Percentiles rank a stretch among this genome's conserved stretches.
phyloP scores from a whole-genome alignment of 2,329 filamentous ascomycete species.

The Ascochyta viciae-villosae region DNA sequence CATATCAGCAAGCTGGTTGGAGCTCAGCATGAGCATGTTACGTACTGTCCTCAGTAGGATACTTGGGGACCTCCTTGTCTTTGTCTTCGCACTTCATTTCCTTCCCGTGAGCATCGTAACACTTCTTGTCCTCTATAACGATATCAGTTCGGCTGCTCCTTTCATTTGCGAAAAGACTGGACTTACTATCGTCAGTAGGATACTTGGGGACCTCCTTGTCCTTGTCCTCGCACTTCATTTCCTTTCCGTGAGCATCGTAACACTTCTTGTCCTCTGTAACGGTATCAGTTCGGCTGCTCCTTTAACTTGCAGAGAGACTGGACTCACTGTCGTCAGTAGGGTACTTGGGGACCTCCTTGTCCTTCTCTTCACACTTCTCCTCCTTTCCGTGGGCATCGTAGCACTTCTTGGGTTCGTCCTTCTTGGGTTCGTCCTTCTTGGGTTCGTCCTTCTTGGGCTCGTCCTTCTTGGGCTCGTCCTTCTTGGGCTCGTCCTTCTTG shows the following conservation, averaged over 20 bases:
- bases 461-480: no score
- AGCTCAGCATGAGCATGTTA: no score
- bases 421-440: neutral
- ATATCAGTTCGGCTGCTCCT: neutral
- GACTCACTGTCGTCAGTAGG: neutral
- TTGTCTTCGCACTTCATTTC: neutral
- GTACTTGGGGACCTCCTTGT: neutral
- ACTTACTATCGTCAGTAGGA: neutral
- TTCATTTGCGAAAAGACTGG: no score
- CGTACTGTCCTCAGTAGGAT: neutral
- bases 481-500: neutral
- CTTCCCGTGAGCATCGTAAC: neutral
- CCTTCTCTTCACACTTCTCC: neutral
- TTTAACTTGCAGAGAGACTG: no score
- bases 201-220: neutral
- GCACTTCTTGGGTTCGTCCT: conserved; percentile 2
- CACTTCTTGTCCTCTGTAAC: neutral
- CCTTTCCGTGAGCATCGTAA: neutral
- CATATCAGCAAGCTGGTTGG: no score
- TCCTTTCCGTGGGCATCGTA: neutral
- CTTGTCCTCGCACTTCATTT: neutral
- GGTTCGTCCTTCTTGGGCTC: no score
- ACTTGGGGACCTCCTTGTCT: neutral
- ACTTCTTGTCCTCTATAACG: neutral
- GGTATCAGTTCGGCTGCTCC: neutral